Evolutionary conservation across 2,329 filamentous ascomycete genomes (phyloP).

Genomic region (Fusarium pseudonygamai): DNA sequence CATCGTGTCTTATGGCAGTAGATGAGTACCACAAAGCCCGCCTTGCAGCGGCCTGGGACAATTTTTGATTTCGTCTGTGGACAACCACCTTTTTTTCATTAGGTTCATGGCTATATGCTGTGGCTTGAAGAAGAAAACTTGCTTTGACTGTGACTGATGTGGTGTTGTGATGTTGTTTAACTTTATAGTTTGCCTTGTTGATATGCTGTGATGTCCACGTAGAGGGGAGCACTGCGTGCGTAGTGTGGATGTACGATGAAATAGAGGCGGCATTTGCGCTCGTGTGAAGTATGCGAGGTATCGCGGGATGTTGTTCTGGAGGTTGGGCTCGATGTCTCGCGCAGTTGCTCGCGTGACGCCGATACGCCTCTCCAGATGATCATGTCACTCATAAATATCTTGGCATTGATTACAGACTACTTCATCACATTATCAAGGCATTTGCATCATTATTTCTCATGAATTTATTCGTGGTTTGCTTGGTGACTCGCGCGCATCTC

Average conservation of each 20-base stretch:
- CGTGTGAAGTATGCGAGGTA: fast-evolving
- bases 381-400: not conserved
- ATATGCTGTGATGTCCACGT: not conserved
- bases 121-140: conserved; percentile 35
- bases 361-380: not conserved
- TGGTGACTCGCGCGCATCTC: not conserved
- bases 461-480: fast-evolving
- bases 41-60: not conserved
- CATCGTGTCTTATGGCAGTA: not conserved
- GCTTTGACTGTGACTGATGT: not conserved
- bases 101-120: conserved; percentile 14
- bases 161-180: not conserved
- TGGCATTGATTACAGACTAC: fast-evolving
- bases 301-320: not conserved
- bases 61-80: conserved; percentile 22
- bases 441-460: fast-evolving
- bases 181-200: not conserved
- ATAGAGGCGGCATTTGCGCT: fast-evolving
- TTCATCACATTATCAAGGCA: fast-evolving
- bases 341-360: not conserved
- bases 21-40: not conserved
- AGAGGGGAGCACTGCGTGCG: not conserved
- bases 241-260: too few relatives aligned
- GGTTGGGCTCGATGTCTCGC: not conserved
- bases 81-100: conserved; percentile 29